Conservation (phyloP, 768 basidiomycete genomes). For the Tulasnella sp. region DNA sequence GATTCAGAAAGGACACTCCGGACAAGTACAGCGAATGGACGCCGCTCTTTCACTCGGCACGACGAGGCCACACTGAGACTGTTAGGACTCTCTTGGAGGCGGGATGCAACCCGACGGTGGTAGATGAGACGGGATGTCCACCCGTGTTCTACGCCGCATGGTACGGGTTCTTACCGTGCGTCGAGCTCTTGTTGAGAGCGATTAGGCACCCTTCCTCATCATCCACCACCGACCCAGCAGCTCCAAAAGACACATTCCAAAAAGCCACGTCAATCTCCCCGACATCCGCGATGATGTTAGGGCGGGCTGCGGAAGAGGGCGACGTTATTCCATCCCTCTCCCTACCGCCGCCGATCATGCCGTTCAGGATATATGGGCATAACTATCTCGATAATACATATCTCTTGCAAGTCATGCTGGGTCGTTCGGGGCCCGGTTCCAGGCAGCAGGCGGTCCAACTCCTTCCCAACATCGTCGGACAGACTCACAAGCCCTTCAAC, state of each 20-base stretch:
- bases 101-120: slow-evolving; percentile 60
- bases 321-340: slow-evolving; percentile 92
- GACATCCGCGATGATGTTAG: neutral
- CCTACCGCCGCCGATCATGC: slow-evolving; percentile 95
- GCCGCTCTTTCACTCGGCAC: slow-evolving; percentile 88
- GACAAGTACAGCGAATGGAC: slow-evolving; percentile 99
- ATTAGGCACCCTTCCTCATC: slow-evolving; percentile 25
- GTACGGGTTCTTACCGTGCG: slow-evolving; percentile 75
- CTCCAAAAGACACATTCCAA: slow-evolving; percentile 22
- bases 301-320: slow-evolving; percentile 39
- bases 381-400: slow-evolving; percentile 82
- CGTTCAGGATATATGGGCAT: slow-evolving; percentile 94
- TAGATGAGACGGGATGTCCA: slow-evolving; percentile 76
- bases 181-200: slow-evolving; percentile 46
- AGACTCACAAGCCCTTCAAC: neutral
- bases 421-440: slow-evolving; percentile 38
- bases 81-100: slow-evolving; percentile 70
- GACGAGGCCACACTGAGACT: slow-evolving; percentile 68
- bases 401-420: slow-evolving; percentile 79
- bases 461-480: slow-evolving; percentile 59
- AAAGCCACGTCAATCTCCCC: slow-evolving; percentile 21
- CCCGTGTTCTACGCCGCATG: slow-evolving; percentile 94
- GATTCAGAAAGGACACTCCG: slow-evolving; percentile 51
- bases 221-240: slow-evolving; percentile 21
- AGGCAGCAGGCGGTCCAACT: slow-evolving; percentile 41